Evolutionary conservation across 1,284 basidiomycete genomes (phyloP).

Genomic region (Pascua sp.): DNA sequence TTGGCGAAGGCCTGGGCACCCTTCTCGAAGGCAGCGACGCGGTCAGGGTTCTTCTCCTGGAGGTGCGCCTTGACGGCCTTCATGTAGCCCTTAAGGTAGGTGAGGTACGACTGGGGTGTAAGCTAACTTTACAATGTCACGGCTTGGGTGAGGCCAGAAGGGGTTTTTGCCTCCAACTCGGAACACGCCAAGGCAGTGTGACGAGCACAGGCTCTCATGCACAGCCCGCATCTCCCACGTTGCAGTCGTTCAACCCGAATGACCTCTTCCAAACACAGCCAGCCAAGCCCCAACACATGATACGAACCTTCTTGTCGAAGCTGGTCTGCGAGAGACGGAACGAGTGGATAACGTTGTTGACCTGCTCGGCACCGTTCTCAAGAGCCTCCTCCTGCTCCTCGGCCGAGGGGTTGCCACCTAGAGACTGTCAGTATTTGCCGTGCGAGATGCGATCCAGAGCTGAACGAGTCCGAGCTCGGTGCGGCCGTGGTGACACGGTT

Average conservation of each 20-base stretch:
- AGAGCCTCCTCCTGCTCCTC: slow-evolving; percentile 83
- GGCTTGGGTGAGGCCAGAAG: no score
- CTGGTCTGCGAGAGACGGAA: slow-evolving; percentile 79
- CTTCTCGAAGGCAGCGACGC: slow-evolving; percentile 78
- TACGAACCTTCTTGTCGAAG: slow-evolving; percentile 81
- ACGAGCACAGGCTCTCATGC: no score
- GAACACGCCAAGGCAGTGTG: no score
- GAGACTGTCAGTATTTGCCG: background rate
- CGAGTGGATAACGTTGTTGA: slow-evolving; percentile 91
- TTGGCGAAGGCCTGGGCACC: slow-evolving; percentile 72
- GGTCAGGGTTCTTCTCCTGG: slow-evolving; percentile 60
- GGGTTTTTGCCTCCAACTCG: no score
- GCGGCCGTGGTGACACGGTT: no score
- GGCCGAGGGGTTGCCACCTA: slow-evolving; percentile 84
- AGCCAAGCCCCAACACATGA: no score
- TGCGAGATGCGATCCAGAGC: background rate
- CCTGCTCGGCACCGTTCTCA: slow-evolving; percentile 68
- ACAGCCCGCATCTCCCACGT: background rate
- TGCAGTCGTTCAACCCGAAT: background rate
- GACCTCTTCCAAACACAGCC: background rate
- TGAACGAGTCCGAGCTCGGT: no score
- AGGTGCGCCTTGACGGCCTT: slow-evolving; percentile 70
- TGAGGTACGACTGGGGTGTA: slow-evolving; percentile 58
- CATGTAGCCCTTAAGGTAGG: slow-evolving; percentile 90
- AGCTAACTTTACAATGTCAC: background rate